Conservation (phyloP, 441 rosid genomes). For the Arabidopsis hybrid region DNA sequence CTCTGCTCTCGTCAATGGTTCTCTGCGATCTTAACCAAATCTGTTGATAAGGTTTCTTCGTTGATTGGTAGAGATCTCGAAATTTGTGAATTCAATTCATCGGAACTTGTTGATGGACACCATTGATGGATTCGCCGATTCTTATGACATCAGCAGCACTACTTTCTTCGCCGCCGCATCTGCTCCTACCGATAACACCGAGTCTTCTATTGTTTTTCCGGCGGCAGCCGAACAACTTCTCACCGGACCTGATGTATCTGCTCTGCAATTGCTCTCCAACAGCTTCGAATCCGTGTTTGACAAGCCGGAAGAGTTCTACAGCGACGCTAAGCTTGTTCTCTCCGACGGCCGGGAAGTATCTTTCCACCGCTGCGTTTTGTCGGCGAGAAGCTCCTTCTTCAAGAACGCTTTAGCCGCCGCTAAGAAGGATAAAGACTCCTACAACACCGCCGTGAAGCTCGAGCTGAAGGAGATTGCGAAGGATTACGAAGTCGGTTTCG, state of each 20-base stretch:
- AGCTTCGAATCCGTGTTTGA: slow-evolving; percentile 61
- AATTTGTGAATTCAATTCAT: not conserved
- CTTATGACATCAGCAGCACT: slow-evolving; percentile 68
- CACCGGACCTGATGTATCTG: slow-evolving; percentile 47
- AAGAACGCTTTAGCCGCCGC: slow-evolving; percentile 47
- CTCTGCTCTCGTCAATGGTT: not conserved
- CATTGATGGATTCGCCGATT: slow-evolving; percentile 64
- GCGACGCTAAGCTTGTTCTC: slow-evolving; percentile 68
- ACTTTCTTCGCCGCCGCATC: slow-evolving; percentile 45
- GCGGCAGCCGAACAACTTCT: slow-evolving; percentile 23
- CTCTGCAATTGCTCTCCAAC: slow-evolving; percentile 64
- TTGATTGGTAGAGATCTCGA: not conserved
- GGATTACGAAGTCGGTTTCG: slow-evolving; percentile 59
- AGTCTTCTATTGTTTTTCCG: slow-evolving; percentile 42
- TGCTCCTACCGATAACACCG: slow-evolving; percentile 18
- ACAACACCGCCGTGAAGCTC: slow-evolving; percentile 44
- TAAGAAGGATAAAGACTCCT: slow-evolving; percentile 41
- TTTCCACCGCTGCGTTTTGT: slow-evolving; percentile 83
- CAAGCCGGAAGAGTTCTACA: slow-evolving; percentile 56
- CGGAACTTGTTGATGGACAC: slow-evolving; percentile 52
- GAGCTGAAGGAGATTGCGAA: slow-evolving; percentile 61
- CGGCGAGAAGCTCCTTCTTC: slow-evolving; percentile 71
- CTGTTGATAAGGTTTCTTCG: not conserved
- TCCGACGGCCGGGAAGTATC: slow-evolving; percentile 55
- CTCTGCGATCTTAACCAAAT: not conserved